phyloP scores from a whole-genome alignment of 2,329 filamentous ascomycete species.

The Fusarium sp. region DNA sequence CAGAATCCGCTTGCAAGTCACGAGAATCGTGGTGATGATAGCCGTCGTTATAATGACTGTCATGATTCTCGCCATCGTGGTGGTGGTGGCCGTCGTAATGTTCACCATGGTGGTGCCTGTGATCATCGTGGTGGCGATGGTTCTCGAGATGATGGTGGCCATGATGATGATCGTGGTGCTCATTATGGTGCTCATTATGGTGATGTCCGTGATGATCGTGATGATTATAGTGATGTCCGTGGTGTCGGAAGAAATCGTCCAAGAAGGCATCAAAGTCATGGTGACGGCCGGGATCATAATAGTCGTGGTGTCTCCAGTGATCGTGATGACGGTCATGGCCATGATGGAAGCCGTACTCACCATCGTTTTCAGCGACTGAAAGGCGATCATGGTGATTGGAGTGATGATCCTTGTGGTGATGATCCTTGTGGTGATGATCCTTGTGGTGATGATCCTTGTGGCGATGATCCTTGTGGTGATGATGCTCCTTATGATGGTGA shows the following conservation, averaged over 20 bases:
- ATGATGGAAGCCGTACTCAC: background rate
- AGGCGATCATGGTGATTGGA: background rate
- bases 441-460: background rate
- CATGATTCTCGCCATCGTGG: background rate
- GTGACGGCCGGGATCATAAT: slow-evolving; percentile 9
- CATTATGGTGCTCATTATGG: background rate
- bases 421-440: background rate
- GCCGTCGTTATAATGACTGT: too few relatives aligned
- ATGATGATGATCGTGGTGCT: background rate
- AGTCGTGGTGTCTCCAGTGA: background rate
- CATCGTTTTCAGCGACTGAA: too few relatives aligned
- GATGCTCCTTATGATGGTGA: background rate
- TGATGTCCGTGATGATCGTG: background rate
- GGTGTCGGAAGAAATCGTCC: slow-evolving; percentile 1
- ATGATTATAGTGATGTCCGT: background rate
- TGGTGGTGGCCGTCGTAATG: background rate
- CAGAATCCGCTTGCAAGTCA: too few relatives aligned
- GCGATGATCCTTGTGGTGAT: background rate
- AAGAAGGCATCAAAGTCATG: slow-evolving; percentile 8
- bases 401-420: background rate
- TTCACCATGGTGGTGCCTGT: background rate
- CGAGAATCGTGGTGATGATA: too few relatives aligned
- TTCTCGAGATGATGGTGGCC: background rate
- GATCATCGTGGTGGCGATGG: background rate
- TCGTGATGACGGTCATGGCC: background rate